Base-by-base conservation (phyloP, 1,284 basidiomycete species). In the Cutaneotrichosporon cavernicola region DNA sequence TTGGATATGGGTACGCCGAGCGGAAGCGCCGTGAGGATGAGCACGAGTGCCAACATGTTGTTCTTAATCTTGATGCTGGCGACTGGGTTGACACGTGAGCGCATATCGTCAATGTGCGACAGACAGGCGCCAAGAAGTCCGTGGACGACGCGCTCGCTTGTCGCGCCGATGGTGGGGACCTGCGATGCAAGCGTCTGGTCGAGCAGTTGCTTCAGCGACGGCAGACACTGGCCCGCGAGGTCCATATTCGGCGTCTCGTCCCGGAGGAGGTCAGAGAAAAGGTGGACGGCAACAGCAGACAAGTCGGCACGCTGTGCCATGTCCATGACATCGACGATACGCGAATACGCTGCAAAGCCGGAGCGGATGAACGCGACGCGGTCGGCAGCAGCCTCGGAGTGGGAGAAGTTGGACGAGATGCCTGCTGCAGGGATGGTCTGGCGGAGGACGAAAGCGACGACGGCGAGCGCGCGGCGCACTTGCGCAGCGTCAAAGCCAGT, bases 101-200 rank as follows among this genome's bases (percentile, higher is more conserved):
- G 87, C 88, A 97, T 92, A 68, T 90, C 92, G 70, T 97, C 93
- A 26, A 97, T 85, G 72, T 94, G 91, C 60, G 89, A 82, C 46
- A 99, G 80, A 74, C 91, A 93, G 1, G 89, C 85, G 0, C 92
- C 94, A 11, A 98, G 80, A 43, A 97, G 81, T 7, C 92, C 93
- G 73, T 98, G 93, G 0, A 97, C 81, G 5, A 92, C 81, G 18
- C 85, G 85, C 13, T 76, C 74, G 18, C 72, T 72, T 56, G 68
- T 69, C 11, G 70, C 71, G 5, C 64, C 64, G 36, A 75, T 73
- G 16, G 69, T 73, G 1, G 72, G 76, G 38, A 70, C 74, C 68
- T 69, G 75, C 61, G 61, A 74, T 1, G 71, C 71, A 38, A 72
- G 59, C 13, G 66, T 72, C 64, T 86, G 79, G 62, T 88, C 87